phyloP scores from a whole-genome alignment of 2,329 filamentous ascomycete species.

The Rhinocladiella mackenziei region DNA sequence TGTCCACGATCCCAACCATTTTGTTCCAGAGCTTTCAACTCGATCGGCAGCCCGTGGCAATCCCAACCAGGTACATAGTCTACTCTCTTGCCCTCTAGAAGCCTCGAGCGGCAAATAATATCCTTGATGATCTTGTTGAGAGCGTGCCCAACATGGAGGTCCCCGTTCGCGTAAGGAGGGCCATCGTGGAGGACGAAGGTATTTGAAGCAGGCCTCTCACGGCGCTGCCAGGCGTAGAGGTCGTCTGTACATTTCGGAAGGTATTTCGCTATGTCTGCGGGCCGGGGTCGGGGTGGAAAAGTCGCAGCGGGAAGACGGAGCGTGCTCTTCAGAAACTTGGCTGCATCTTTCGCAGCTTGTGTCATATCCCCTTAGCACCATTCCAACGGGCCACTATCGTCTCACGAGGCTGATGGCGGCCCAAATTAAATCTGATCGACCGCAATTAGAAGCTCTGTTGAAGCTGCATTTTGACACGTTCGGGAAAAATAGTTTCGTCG shows the following conservation, averaged over 20 bases:
- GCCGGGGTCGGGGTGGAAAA: conserved; percentile 55
- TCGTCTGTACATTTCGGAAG: conserved; percentile 77
- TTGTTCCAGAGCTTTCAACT: conserved; percentile 83
- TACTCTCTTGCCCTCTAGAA: conserved; percentile 72
- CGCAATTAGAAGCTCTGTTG: no score
- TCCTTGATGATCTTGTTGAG: conserved; percentile 98
- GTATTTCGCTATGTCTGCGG: conserved; percentile 52
- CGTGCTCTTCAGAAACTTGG: conserved; percentile 67
- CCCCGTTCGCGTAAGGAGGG: conserved; percentile 92
- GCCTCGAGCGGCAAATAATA: conserved; percentile 76
- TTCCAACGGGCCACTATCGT: not conserved
- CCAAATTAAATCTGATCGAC: no score
- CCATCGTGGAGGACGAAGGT: conserved; percentile 88
- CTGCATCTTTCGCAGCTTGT: conserved; percentile 30
- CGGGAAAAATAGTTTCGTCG: no score
- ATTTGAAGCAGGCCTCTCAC: conserved; percentile 45
- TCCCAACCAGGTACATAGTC: conserved; percentile 93
- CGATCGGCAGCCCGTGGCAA: conserved; percentile 94
- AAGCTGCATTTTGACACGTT: no score
- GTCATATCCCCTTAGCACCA: conserved; percentile 26
- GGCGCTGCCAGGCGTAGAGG: conserved; percentile 81
- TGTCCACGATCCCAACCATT: conserved; percentile 39
- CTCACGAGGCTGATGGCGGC: not conserved
- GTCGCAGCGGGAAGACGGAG: conserved; percentile 70
- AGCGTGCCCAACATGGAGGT: conserved; percentile 86